Evolutionary conservation across 768 basidiomycete species (phyloP).

Genomic region (Vararia minispora): DNA sequence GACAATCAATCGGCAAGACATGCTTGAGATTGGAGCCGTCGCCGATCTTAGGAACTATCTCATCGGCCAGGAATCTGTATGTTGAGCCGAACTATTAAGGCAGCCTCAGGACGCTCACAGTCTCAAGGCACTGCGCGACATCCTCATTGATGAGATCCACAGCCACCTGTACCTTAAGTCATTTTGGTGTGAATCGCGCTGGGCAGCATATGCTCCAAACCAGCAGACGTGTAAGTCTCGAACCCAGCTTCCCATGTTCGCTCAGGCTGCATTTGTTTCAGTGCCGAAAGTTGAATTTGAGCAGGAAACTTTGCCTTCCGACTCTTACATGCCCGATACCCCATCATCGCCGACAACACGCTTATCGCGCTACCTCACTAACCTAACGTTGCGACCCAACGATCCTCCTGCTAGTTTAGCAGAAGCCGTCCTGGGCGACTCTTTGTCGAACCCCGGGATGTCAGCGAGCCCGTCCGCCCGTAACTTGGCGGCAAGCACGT

Average conservation of each 20-base stretch:
- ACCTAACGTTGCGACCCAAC: conserved; percentile 61
- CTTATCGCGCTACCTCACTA: conserved; percentile 51
- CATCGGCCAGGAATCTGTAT: conserved; percentile 72
- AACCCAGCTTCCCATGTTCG: conserved; percentile 1
- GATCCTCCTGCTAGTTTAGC: conserved; percentile 64
- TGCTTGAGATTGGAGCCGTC: conserved; percentile 93
- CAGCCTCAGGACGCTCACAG: conserved; percentile 3
- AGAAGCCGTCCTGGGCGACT: conserved; percentile 23
- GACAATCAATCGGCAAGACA: conserved; percentile 82
- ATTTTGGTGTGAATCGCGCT: conserved; percentile 91
- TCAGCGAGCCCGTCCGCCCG: conserved; percentile 10
- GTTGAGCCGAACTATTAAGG: conserved; percentile 22
- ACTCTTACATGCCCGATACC: conserved; percentile 30
- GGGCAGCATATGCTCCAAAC: conserved; percentile 73
- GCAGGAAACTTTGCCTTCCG: conserved; percentile 24
- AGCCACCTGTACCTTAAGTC: conserved; percentile 96
- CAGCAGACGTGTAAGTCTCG: conserved; percentile 59
- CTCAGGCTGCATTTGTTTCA: conserved; percentile 19
- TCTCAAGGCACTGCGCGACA: conserved; percentile 75
- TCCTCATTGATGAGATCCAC: conserved; percentile 90
- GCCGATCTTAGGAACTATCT: conserved; percentile 83
- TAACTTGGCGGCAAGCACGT: conserved; percentile 12
- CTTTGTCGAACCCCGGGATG: conserved; percentile 12
- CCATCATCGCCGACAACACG: conserved; percentile 31
- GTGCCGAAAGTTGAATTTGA: conserved; percentile 63